These are phyloP conservation scores for Circinella umbellata DNA, from an alignment of 371 early-diverging fungal species.

Conservation along the genomic window DNA sequence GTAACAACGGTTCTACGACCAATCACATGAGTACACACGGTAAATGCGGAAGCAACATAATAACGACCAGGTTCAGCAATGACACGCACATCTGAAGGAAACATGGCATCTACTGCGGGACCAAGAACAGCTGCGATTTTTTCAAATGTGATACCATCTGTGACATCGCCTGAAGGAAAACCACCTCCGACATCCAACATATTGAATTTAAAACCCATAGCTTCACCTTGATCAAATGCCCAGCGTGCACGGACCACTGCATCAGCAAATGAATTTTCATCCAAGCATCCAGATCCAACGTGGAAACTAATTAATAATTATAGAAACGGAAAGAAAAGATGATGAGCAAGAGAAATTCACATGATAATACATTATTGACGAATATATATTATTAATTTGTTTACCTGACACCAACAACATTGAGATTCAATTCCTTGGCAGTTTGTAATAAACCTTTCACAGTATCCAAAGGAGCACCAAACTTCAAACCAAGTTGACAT, in stretches of 20 bases:
- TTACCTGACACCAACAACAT: slow-evolving; percentile 87
- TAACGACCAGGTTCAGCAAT: slow-evolving; percentile 99
- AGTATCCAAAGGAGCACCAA: slow-evolving; percentile 86
- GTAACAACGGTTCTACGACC: slow-evolving; percentile 76
- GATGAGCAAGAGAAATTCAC: neutral
- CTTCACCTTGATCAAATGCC: slow-evolving; percentile 86
- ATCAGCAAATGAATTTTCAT: slow-evolving; percentile 87
- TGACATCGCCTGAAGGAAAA: slow-evolving; percentile 89
- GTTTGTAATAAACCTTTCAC: slow-evolving; percentile 71
- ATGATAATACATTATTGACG: neutral
- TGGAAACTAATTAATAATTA: slow-evolving; percentile 67
- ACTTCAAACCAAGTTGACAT: slow-evolving; percentile 95
- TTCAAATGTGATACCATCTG: slow-evolving; percentile 80
- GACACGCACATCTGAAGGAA: slow-evolving; percentile 77
- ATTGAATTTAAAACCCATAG: slow-evolving; percentile 78
- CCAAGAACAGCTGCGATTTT: slow-evolving; percentile 83
- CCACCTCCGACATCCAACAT: slow-evolving; percentile 97
- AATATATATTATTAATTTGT: neutral
- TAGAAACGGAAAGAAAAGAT: neutral
- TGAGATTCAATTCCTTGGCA: slow-evolving; percentile 81
- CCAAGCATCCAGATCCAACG: slow-evolving; percentile 94
- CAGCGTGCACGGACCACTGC: slow-evolving; percentile 85
- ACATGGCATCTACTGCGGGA: slow-evolving; percentile 77
- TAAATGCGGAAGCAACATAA: slow-evolving; percentile 95
- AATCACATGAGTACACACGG: slow-evolving; percentile 92